phyloP scores from a whole-genome alignment of 164 flowering plant species.

The Hamamelis virginiana region DNA sequence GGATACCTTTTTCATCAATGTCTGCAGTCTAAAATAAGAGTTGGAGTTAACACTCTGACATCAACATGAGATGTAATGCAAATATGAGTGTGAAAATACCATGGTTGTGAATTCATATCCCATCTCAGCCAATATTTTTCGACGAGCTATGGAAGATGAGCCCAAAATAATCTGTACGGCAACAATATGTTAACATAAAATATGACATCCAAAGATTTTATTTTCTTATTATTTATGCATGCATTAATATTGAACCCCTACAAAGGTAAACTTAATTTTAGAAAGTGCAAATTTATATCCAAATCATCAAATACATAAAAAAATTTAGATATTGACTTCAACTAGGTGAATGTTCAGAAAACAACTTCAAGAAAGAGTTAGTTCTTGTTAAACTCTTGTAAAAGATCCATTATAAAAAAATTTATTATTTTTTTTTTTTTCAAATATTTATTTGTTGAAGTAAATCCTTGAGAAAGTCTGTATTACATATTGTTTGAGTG shows the following conservation, averaged over 20 bases:
- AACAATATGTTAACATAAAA: not conserved
- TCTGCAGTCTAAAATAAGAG: conserved; percentile 69
- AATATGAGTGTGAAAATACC: conserved; percentile 38
- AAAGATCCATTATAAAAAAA: no score
- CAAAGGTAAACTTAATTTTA: no score
- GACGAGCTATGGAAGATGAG: conserved; percentile 74
- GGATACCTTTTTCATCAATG: conserved; percentile 79
- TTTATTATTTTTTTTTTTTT: no score
- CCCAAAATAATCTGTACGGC: conserved; percentile 81
- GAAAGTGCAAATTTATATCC: no score
- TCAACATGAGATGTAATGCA: not conserved
- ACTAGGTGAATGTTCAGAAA: no score
- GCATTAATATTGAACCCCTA: no score
- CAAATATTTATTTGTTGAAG: no score
- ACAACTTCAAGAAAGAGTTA: no score
- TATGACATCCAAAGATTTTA: not conserved
- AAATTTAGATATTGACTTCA: no score
- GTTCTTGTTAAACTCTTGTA: no score
- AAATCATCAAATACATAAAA: not conserved
- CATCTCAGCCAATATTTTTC: conserved; percentile 73
- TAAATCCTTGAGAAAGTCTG: no score
- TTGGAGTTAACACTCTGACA: conserved; percentile 7
- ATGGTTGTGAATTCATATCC: conserved; percentile 75
- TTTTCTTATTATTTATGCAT: not conserved
- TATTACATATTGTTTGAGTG: no score